Base-by-base conservation (phyloP, 1,284 basidiomycete genomes). In the Melampsora abietis-canadensis region DNA sequence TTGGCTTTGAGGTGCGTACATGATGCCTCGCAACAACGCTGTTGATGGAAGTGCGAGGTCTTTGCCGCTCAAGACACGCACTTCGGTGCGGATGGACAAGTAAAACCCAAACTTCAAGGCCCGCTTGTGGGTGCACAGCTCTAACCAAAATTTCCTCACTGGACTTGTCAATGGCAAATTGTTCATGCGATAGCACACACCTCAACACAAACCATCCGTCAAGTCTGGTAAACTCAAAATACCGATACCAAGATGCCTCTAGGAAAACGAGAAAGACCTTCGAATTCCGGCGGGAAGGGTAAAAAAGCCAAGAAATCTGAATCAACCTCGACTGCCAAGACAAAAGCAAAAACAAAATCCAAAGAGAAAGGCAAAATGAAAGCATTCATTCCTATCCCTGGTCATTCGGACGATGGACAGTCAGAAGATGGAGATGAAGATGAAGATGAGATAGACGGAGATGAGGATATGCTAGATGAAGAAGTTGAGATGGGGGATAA, bases 381-480 rank as follows among this genome's bases (percentile, higher is more conserved):
- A 57, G 51, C 51, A 8, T 57, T 24, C 51, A 57, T 57, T 57
- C 51, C 51, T 57, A 57, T 57, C n/a, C 51, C 51, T 24, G 51
- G 51, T 57, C 51, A 57, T 8, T 57, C 51, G n/a, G 27, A 27
- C 51, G 51, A 57, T 57, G 51, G 27, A 12, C 51, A 57, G 27
- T 44, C 40, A 4, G 40, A 44, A 44, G 51, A 57, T 21, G 19
- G 8, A 24, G 48, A 24, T n/a, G 24, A 19, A 15, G 48, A 54
- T 54, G 48, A 54, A 24, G 48, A 54, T 54, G 19, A 6, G 8
- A 19, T 8, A 15, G 48, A 54, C 24, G 37, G 30, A 62, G 44
- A 68, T 2, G 31, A 59, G 4, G 66, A 68, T n/a, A 57, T 68
- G 54, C 17, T 59, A 51, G 72, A 74, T 66, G 30, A 66, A 66